These are phyloP conservation scores for Trematosphaeria pertusa DNA, from an alignment of 2,329 filamentous ascomycete genomes.

Conservation along the genomic window DNA sequence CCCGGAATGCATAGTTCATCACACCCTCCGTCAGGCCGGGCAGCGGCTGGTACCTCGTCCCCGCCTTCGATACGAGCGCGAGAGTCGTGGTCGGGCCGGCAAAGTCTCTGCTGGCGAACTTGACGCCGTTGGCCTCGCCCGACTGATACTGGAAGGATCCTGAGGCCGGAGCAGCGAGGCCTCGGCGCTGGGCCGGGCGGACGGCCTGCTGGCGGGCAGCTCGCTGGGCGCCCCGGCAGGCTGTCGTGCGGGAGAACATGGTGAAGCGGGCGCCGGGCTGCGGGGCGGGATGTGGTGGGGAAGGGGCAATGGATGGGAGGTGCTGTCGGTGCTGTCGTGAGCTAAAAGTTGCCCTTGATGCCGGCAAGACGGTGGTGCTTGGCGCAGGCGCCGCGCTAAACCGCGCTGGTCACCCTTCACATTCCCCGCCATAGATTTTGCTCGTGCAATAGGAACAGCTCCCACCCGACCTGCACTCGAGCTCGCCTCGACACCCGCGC, in stretches of 20 bases:
- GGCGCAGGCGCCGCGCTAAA: too few relatives aligned
- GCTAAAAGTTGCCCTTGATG: constrained; percentile 1
- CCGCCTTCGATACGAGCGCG: constrained; percentile 90
- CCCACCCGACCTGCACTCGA: too few relatives aligned
- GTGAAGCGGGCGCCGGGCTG: constrained; percentile 47
- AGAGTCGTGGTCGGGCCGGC: constrained; percentile 89
- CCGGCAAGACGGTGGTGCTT: too few relatives aligned
- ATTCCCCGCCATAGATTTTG: too few relatives aligned
- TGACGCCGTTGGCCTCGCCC: constrained; percentile 84
- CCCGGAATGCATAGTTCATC: constrained; percentile 98
- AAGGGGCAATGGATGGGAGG: constrained; percentile 56
- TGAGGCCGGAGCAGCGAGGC: constrained; percentile 72
- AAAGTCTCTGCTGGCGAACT: constrained; percentile 89
- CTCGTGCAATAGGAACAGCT: too few relatives aligned
- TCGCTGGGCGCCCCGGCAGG: constrained; percentile 69
- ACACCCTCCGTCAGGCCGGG: constrained; percentile 90
- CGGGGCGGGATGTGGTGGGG: constrained; percentile 56
- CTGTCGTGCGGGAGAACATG: constrained; percentile 73
- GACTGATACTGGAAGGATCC: constrained; percentile 87
- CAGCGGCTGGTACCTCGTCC: constrained; percentile 88
- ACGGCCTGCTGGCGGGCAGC: constrained; percentile 67
- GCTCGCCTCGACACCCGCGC: too few relatives aligned
- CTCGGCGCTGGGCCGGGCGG: constrained; percentile 62
- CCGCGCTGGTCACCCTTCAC: too few relatives aligned
- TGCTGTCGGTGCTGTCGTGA: constrained; percentile 20